Evolutionary conservation across 805 yeast species (phyloP).

Genomic region (Candida sakaeoensis): DNA sequence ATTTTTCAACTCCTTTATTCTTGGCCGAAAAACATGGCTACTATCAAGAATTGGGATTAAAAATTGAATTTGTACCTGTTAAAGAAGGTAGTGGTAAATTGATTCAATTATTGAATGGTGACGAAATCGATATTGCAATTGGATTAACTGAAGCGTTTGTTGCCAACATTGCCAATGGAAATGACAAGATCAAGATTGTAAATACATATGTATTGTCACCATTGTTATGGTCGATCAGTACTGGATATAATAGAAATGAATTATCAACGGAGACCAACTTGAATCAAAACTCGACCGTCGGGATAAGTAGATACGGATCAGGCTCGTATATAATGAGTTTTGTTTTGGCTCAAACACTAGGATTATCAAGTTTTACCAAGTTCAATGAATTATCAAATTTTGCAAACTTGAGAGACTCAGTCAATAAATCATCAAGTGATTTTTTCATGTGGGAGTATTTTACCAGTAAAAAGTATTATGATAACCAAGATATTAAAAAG

Average conservation of each 20-base stretch:
- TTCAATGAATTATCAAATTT: constrained; percentile 65
- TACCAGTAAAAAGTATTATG: constrained; percentile 83
- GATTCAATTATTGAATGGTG: constrained; percentile 63
- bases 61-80: constrained; percentile 61
- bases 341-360: constrained; percentile 60
- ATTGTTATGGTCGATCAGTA: constrained; percentile 84
- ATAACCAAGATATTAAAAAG: constrained; percentile 69
- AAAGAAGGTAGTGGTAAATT: constrained; percentile 89
- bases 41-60: constrained; percentile 46
- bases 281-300: constrained; percentile 61
- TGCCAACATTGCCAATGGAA: constrained; percentile 74
- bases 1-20: constrained; percentile 81
- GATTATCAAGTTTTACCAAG: constrained; percentile 41
- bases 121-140: constrained; percentile 72
- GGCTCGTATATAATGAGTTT: constrained; percentile 91
- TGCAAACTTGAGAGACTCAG: constrained; percentile 74
- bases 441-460: constrained; percentile 97
- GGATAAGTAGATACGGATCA: constrained; percentile 83
- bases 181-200: constrained; percentile 56
- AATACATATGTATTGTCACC: constrained; percentile 88
- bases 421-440: constrained; percentile 60
- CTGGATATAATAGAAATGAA: constrained; percentile 62
- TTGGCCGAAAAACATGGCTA: constrained; percentile 63
- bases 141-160: constrained; percentile 92
- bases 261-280: constrained; percentile 44